These are phyloP conservation scores for Xylaria hypoxylon DNA, from an alignment of 2,329 filamentous ascomycete species.

Conservation along the genomic window DNA sequence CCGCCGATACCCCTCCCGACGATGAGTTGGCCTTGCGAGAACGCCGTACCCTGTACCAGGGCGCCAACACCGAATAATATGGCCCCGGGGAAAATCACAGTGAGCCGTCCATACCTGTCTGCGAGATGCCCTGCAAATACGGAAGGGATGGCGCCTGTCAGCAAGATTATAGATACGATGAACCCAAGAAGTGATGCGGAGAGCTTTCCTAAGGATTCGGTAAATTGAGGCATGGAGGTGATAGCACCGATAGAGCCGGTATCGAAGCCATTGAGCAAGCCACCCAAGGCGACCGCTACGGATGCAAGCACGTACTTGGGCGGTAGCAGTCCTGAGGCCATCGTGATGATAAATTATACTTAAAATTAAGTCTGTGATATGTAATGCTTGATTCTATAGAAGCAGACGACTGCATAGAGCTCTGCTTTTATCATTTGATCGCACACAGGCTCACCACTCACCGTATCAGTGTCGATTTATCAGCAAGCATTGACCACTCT, in stretches of 20 bases:
- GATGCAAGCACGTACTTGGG: slow-evolving; percentile 52
- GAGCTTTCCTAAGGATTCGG: slow-evolving; percentile 57
- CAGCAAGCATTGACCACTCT: not conserved
- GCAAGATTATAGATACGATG: slow-evolving; percentile 68
- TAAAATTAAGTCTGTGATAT: not conserved
- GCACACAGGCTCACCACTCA: not conserved
- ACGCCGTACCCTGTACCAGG: slow-evolving; percentile 62
- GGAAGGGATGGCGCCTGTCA: slow-evolving; percentile 68
- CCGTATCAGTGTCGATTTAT: too few species aligned
- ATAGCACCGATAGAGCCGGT: slow-evolving; percentile 54
- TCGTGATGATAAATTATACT: slow-evolving; percentile 5
- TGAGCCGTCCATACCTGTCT: slow-evolving; percentile 62
- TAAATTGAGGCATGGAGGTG: slow-evolving; percentile 51
- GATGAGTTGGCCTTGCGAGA: slow-evolving; percentile 63
- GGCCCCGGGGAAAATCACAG: slow-evolving; percentile 60
- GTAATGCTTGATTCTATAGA: not conserved
- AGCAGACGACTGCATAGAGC: not conserved
- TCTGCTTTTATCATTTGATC: not conserved
- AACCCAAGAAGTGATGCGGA: slow-evolving; percentile 66
- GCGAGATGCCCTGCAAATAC: slow-evolving; percentile 68
- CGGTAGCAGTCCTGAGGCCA: slow-evolving; percentile 19
- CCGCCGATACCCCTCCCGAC: slow-evolving; percentile 67
- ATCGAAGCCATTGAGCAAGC: slow-evolving; percentile 54
- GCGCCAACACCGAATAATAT: slow-evolving; percentile 65
- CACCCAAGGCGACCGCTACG: slow-evolving; percentile 50